Base-by-base conservation (phyloP, 2,329 filamentous ascomycete genomes). In the Colletotrichum phormii region DNA sequence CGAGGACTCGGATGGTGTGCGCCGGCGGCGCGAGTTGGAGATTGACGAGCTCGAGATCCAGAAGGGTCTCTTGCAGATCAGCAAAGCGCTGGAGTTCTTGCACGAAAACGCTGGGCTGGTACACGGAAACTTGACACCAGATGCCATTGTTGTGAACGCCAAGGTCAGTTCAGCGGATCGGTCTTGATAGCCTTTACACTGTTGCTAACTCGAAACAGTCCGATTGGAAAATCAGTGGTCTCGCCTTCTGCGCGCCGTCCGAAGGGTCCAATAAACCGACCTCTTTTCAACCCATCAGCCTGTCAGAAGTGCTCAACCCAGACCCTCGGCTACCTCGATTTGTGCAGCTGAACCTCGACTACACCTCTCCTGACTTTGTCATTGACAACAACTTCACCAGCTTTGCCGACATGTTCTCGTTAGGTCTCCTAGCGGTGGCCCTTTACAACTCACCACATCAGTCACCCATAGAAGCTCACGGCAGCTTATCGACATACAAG, bases 1-100 rank as follows among this genome's bases (percentile, higher is more conserved):
- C 1, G 94, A 97, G 79, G 93, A 95, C 76, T 86, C 92, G 0
- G 92, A 95, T 76, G 94, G 94, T 46, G 90, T 90, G 62, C 88
- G 91, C 75, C 89, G 91, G 77, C 87, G 94, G 77, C 89, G 94
- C 77, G 95, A 98, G 79, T 83, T 98, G 15, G 96, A 98, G 81
- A 94, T 99, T 74, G 97, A 99, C 80, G 97, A 98, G 84, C 86
- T 99, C 72, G 97, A 99, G 83, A 97, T 98, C 77, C 97, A 99
- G 81, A 99, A 99, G 83, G 97, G 97, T 0, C 82, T 99, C 75
- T 85, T 98, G 73, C 97, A 99, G 82, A 89, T 99, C 75, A 95
- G 93, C 79, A 98, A 98, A 81, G 96, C 95, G 3, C 86, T 98
- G 35, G 96, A 98, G 82, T 98, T 98, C 80, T 84, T 98, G 73